A percentile compares a stretch with the other conserved stretches of the same genome.
Evolutionary conservation across 2,329 filamentous ascomycete species (phyloP).

Genomic region (Aspergillus eucalypticola): DNA sequence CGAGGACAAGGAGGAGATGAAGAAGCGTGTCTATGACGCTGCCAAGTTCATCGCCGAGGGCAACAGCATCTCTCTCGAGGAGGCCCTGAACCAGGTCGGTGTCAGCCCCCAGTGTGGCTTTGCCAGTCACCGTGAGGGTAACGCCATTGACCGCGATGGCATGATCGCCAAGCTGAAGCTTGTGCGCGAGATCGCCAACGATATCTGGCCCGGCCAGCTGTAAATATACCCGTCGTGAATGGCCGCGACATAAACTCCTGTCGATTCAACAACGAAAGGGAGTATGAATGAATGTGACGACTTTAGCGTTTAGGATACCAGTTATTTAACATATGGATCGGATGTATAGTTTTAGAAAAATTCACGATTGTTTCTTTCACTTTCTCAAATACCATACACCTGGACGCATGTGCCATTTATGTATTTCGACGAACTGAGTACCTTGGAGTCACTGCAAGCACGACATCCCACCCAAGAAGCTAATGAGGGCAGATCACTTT

Average conservation of each 20-base stretch:
- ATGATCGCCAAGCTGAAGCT: conserved; percentile 73
- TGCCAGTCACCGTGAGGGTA: conserved; percentile 72
- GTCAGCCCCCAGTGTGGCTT: conserved; percentile 74
- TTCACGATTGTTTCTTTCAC: background rate
- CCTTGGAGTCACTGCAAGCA: background rate
- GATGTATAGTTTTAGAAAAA: background rate
- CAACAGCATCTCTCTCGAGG: conserved; percentile 61
- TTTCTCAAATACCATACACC: background rate
- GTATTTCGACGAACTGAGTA: background rate
- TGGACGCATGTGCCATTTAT: background rate
- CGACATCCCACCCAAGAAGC: background rate
- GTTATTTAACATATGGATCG: conserved; percentile 9
- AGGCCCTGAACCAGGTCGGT: conserved; percentile 67
- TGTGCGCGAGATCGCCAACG: conserved; percentile 70
- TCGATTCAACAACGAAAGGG: conserved; percentile 8
- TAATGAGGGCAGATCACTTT: background rate
- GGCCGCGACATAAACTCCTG: conserved; percentile 13
- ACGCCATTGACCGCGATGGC: conserved; percentile 66
- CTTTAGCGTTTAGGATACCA: conserved; percentile 6
- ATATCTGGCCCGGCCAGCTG: conserved; percentile 65
- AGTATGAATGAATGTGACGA: conserved; percentile 8
- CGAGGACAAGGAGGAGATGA: conserved; percentile 66
- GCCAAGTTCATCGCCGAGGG: conserved; percentile 71
- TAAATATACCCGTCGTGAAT: conserved; percentile 27
- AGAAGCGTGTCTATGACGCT: conserved; percentile 59